phyloP scores from a whole-genome alignment of 768 basidiomycete genomes.

The Agrocybe praecox region DNA sequence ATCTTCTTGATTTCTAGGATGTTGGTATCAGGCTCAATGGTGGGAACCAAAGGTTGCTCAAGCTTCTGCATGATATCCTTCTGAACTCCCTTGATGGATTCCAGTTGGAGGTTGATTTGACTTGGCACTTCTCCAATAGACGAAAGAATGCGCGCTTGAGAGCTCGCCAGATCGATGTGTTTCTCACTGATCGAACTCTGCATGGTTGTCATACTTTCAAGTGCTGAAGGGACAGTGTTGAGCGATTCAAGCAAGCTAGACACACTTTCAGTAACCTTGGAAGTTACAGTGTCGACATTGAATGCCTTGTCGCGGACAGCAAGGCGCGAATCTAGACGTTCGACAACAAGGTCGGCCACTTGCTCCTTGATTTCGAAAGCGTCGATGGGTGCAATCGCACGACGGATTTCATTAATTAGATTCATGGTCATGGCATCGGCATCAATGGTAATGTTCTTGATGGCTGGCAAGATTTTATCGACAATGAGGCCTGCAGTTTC shows the following conservation, averaged over 20 bases:
- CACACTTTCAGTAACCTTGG: conserved; percentile 58
- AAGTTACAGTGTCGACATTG: conserved; percentile 59
- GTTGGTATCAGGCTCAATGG: conserved; percentile 29
- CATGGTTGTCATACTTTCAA: conserved; percentile 42
- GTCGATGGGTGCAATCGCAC: conserved; percentile 75
- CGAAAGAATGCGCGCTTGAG: conserved; percentile 40
- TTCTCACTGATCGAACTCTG: conserved; percentile 42
- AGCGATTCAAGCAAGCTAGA: conserved; percentile 29
- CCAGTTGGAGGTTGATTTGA: conserved; percentile 45
- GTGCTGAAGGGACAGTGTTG: conserved; percentile 36
- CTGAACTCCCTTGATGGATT: conserved; percentile 41
- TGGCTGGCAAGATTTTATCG: conserved; percentile 60
- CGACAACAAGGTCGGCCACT: conserved; percentile 86
- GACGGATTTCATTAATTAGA: conserved; percentile 69
- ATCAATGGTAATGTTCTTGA: conserved; percentile 45
- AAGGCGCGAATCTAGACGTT: conserved; percentile 79
- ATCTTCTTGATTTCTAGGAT: conserved; percentile 48
- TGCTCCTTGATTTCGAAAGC: conserved; percentile 89
- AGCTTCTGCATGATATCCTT: conserved; percentile 33
- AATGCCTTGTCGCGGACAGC: conserved; percentile 75
- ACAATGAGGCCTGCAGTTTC: conserved; percentile 86
- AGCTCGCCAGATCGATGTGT: conserved; percentile 38
- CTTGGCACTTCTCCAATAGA: conserved; percentile 51
- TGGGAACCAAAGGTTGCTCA: conserved; percentile 23
- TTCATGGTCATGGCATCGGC: conserved; percentile 57